These are phyloP conservation scores for Pseudogymnoascus sp. DNA, from an alignment of 2,329 filamentous ascomycete genomes.

Conservation along the genomic window DNA sequence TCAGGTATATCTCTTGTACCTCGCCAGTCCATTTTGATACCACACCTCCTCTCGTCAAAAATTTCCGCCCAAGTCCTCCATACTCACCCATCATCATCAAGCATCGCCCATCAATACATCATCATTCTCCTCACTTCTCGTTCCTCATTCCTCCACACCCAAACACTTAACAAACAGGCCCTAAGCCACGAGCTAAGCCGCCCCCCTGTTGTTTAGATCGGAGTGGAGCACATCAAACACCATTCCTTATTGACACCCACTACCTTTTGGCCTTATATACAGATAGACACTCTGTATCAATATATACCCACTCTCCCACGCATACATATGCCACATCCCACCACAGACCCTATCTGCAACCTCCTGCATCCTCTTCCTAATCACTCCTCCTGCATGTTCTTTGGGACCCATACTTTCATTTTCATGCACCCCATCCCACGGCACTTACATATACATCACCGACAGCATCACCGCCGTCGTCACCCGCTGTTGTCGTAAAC, in stretches of 20 bases:
- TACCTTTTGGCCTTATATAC: not conserved
- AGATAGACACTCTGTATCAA: not conserved
- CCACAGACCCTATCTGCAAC: not conserved
- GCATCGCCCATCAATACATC: not conserved
- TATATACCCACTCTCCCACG: conserved; percentile 1
- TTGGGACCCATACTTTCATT: conserved; percentile 1
- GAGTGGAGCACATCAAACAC: not conserved
- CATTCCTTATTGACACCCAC: not conserved
- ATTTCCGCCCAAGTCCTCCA: not conserved
- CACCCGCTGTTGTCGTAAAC: not conserved
- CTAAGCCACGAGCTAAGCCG: not conserved
- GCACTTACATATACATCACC: conserved; percentile 3
- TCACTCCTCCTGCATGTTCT: not conserved
- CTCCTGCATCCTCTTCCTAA: not conserved
- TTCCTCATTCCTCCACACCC: not conserved
- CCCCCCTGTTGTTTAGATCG: not conserved
- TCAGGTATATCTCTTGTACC: not conserved
- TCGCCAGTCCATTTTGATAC: not conserved
- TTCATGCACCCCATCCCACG: conserved; percentile 2
- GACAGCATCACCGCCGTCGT: not conserved
- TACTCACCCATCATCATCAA: not conserved
- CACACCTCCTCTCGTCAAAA: not conserved
- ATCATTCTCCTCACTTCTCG: not conserved
- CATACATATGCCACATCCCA: not conserved
- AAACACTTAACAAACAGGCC: not conserved